A percentile compares a stretch with the other conserved stretches of the same genome.
Conservation (phyloP, 2,329 filamentous ascomycete species). For the Verticillium tricorpus region DNA sequence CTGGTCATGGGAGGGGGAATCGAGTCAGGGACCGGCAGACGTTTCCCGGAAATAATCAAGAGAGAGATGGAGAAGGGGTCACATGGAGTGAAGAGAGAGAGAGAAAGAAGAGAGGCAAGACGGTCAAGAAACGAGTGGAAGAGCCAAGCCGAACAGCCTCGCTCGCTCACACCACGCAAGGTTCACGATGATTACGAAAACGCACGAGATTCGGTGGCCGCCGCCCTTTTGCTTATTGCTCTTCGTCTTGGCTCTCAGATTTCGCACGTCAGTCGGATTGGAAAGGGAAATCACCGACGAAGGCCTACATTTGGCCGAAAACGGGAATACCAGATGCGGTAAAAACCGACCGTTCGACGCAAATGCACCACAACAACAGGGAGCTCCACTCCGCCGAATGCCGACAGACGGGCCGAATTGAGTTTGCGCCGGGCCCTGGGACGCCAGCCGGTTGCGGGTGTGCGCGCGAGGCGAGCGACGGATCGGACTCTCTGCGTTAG, state of each 20-base stretch:
- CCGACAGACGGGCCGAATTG: background rate
- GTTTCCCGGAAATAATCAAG: background rate
- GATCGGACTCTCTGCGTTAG: background rate
- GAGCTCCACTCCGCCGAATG: background rate
- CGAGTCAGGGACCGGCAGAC: background rate
- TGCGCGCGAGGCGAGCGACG: background rate
- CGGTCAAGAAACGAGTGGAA: too few relatives aligned
- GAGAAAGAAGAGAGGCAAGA: too few relatives aligned
- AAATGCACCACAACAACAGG: too few relatives aligned
- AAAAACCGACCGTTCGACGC: too few relatives aligned
- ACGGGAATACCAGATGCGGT: background rate
- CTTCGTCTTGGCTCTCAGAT: background rate
- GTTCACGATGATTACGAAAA: background rate
- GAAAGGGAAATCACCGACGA: background rate
- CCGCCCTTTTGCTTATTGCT: background rate
- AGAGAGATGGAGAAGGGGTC: too few relatives aligned
- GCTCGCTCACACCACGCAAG: background rate
- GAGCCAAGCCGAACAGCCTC: background rate
- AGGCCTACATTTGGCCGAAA: background rate
- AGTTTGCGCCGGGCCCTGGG: background rate
- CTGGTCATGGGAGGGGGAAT: background rate
- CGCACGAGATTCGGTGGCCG: background rate
- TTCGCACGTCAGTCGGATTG: background rate
- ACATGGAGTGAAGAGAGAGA: too few relatives aligned
- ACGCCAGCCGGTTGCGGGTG: background rate